These are phyloP conservation scores for Calonectria pauciramosa DNA, from an alignment of 2,329 filamentous ascomycete genomes.

Conservation along the genomic window DNA sequence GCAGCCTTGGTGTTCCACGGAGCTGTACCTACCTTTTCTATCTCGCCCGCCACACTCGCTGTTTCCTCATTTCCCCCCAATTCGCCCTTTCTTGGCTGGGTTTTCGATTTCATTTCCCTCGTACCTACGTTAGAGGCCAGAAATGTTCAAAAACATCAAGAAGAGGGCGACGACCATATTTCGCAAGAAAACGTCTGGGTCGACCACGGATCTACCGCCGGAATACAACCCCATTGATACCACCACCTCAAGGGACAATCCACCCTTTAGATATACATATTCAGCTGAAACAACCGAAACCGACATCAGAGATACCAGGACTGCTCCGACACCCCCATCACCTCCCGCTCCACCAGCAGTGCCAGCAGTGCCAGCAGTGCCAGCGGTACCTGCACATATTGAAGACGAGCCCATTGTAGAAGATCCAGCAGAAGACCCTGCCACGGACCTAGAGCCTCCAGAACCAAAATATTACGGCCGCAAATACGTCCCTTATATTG, in stretches of 20 bases:
- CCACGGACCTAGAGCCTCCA: conserved; percentile 10
- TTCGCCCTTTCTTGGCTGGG: neutral
- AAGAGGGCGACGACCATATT: conserved; percentile 42
- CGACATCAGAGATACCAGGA: neutral
- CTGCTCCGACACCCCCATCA: conserved; percentile 10
- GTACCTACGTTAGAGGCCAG: neutral
- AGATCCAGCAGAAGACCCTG: neutral
- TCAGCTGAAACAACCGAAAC: conserved; percentile 13
- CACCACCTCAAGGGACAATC: conserved; percentile 1
- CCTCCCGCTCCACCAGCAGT: conserved; percentile 6
- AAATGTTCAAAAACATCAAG: conserved; percentile 45
- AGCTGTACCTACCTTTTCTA: neutral
- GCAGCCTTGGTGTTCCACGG: neutral
- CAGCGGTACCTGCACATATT: neutral
- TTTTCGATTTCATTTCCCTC: neutral
- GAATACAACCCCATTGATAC: conserved; percentile 13
- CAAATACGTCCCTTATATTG: conserved; percentile 42
- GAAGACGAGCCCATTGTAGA: neutral
- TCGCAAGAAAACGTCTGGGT: conserved; percentile 35
- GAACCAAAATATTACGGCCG: conserved; percentile 24
- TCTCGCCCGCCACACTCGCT: neutral
- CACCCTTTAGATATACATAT: conserved; percentile 13
- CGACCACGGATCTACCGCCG: conserved; percentile 28
- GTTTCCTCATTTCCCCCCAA: neutral
- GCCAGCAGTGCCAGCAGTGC: neutral